phyloP scores from a whole-genome alignment of 177 flowering plant species.

The Tripterygium wilfordii region DNA sequence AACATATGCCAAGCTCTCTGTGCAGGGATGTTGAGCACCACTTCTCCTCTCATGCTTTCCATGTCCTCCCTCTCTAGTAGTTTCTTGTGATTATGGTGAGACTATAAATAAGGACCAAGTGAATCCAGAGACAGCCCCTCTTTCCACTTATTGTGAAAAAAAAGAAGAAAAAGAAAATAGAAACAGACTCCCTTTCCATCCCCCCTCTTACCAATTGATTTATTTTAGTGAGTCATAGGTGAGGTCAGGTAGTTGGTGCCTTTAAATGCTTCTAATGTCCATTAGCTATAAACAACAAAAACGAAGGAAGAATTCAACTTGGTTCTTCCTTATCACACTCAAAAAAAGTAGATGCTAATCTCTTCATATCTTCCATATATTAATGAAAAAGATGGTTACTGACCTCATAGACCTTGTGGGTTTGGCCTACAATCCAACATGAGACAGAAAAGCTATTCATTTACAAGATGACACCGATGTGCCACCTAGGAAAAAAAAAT shows the following conservation, averaged over 20 bases:
- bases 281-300: not conserved
- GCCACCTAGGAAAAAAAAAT: too few relatives aligned
- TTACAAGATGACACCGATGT: too few relatives aligned
- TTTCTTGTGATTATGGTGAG: not conserved
- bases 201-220: not conserved
- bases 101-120: not conserved
- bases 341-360: conserved; percentile 5
- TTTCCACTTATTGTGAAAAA: not conserved
- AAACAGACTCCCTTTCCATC: not conserved
- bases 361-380: conserved; percentile 3
- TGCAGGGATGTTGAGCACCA: conserved; percentile 46
- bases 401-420: too few relatives aligned
- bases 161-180: not conserved
- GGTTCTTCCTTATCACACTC: not conserved
- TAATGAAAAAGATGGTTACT: too few relatives aligned
- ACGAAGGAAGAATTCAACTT: not conserved
- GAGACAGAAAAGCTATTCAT: too few relatives aligned
- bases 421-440: too few relatives aligned
- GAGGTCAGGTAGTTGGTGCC: not conserved
- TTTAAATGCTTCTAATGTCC: not conserved
- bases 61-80: conserved; percentile 15
- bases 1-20: conserved; percentile 60
- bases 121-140: too few relatives aligned
- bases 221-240: not conserved
- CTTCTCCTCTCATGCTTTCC: conserved; percentile 44